phyloP scores from a whole-genome alignment of 2,329 filamentous ascomycete species.

The Alternaria gansuensis region DNA sequence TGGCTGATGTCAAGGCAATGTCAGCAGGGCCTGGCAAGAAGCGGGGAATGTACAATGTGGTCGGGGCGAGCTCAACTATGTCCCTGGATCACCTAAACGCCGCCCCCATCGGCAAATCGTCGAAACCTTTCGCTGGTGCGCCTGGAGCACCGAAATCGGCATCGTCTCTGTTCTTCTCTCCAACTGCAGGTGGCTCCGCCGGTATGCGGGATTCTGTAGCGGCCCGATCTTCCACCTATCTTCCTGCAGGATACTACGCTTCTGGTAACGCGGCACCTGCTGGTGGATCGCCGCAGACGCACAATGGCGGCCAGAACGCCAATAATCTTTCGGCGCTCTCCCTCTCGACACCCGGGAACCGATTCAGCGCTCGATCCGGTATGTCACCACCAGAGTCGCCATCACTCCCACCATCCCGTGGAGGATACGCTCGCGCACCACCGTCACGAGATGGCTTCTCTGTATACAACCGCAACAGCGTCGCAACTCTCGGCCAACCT shows the following conservation, averaged over 20 bases:
- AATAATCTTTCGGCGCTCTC: constrained; percentile 44
- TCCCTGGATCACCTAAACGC: constrained; percentile 62
- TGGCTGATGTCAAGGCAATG: constrained; percentile 73
- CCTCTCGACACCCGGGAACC: constrained; percentile 43
- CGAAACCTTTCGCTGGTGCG: constrained; percentile 43
- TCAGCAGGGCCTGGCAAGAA: constrained; percentile 55
- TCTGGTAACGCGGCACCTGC: constrained; percentile 66
- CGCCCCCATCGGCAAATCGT: constrained; percentile 46
- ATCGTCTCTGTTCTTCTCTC: constrained; percentile 88
- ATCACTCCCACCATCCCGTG: constrained; percentile 48
- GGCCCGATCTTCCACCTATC: constrained; percentile 77
- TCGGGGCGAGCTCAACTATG: constrained; percentile 62
- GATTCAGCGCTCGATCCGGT: constrained; percentile 46
- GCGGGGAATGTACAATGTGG: constrained; percentile 55
- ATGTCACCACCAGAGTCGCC: constrained; percentile 50
- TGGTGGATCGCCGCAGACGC: constrained; percentile 52
- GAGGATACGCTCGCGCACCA: constrained; percentile 46
- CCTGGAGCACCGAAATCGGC: constrained; percentile 40
- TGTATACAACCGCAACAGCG: constrained; percentile 51
- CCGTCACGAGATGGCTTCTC: constrained; percentile 46
- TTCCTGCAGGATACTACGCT: constrained; percentile 92
- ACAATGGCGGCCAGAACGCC: constrained; percentile 54
- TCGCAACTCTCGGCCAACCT: constrained; percentile 45
- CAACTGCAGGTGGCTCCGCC: constrained; percentile 72
- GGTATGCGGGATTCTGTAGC: constrained; percentile 58